phyloP scores from a whole-genome alignment of 495 filamentous ascomycete species.

The Aspergillus campestris region DNA sequence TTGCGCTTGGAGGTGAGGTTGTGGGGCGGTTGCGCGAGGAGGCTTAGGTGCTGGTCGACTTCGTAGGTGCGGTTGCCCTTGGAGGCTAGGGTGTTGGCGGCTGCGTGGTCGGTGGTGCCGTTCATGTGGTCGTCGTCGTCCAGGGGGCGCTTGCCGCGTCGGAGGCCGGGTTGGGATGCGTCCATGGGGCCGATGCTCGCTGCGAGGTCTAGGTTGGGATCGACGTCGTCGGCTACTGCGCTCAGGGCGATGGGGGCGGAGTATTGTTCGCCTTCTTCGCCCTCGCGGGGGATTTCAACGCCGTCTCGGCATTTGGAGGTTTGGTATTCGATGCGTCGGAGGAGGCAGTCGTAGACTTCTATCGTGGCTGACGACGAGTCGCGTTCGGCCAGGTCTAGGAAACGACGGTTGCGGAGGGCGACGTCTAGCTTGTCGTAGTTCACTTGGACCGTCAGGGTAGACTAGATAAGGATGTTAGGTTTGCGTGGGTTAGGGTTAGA shows the following conservation, averaged over 20 bases:
- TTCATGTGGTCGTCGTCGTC: constrained; percentile 36
- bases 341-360: constrained; percentile 64
- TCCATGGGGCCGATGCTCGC: constrained; percentile 30
- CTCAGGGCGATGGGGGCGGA: constrained; percentile 29
- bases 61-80: constrained; percentile 37
- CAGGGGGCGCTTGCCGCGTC: constrained; percentile 28
- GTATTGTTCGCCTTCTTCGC: constrained; percentile 40
- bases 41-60: constrained; percentile 67
- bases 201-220: constrained; percentile 32
- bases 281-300: constrained; percentile 44
- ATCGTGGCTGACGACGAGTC: constrained; percentile 45
- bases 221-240: constrained; percentile 29
- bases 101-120: constrained; percentile 13
- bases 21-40: constrained; percentile 64
- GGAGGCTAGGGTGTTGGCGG: constrained; percentile 20
- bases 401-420: constrained; percentile 66
- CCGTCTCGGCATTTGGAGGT: constrained; percentile 57
- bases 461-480: constrained; percentile 17
- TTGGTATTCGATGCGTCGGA: constrained; percentile 60
- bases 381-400: constrained; percentile 56
- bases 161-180: constrained; percentile 13
- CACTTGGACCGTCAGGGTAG: constrained; percentile 61
- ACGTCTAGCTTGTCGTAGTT: constrained; percentile 83
- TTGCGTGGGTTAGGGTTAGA: too few species aligned
- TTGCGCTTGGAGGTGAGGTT: constrained; percentile 47